phyloP scores from a whole-genome alignment of 176 grass and related monocot species.

The Oryza rufipogon region DNA sequence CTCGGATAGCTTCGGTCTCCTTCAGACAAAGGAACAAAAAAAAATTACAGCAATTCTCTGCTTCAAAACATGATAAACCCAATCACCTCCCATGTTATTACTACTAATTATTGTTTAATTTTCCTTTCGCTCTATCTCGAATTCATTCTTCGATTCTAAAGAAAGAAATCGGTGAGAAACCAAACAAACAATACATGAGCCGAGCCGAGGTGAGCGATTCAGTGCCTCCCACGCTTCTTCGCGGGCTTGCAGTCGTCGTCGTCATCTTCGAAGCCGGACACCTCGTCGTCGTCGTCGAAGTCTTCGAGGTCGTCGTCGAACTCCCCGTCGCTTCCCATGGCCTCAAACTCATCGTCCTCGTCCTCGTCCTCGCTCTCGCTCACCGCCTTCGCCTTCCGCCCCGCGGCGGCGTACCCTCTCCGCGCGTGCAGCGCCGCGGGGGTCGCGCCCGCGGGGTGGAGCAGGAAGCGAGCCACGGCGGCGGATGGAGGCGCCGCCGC shows the following conservation, averaged over 20 bases:
- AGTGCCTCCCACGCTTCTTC: conserved; percentile 34
- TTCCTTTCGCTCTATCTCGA: neutral
- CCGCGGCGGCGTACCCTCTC: conserved; percentile 31
- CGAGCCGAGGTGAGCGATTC: neutral
- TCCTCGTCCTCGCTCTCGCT: conserved; percentile 34
- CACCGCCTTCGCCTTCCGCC: conserved; percentile 16
- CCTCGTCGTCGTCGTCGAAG: neutral
- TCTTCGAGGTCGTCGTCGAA: conserved; percentile 9
- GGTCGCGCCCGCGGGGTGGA: neutral
- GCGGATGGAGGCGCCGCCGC: neutral
- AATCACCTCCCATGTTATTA: neutral
- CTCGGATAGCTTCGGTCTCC: neutral
- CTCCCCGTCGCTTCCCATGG: conserved; percentile 30
- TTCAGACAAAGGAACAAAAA: neutral
- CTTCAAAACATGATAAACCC: neutral
- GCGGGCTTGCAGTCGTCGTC: neutral
- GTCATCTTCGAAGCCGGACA: neutral
- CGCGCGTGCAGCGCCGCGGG: conserved; percentile 7
- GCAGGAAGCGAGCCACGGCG: neutral
- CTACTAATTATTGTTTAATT: neutral
- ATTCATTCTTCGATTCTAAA: neutral
- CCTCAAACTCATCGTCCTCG: neutral
- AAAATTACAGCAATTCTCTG: neutral
- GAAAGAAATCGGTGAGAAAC: neutral
- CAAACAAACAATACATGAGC: neutral